Conservation (phyloP, 495 filamentous ascomycete genomes). For the Pseudotulostoma volvatum region DNA sequence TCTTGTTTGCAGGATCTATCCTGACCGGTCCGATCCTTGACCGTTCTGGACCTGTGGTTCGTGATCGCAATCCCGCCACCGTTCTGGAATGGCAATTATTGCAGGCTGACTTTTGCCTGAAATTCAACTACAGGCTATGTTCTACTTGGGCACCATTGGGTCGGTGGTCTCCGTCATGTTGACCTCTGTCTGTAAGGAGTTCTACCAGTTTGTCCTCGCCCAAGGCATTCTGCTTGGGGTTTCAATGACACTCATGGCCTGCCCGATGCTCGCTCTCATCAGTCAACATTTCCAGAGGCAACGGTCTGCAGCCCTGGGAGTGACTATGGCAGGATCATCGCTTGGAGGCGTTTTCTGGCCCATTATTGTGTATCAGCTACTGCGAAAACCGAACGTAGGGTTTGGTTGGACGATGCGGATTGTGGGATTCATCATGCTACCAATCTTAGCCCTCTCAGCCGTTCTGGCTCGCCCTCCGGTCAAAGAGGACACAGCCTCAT, state of each 20-base stretch:
- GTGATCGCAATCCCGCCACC: too few relatives aligned
- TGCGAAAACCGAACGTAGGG: constrained; percentile 19
- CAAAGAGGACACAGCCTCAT: constrained; percentile 19
- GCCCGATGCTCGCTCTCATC: constrained; percentile 35
- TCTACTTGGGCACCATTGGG: constrained; percentile 14
- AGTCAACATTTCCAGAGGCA: constrained; percentile 39
- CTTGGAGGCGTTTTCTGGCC: constrained; percentile 38
- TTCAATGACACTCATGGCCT: constrained; percentile 30
- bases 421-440: constrained; percentile 32
- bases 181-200: constrained; percentile 36
- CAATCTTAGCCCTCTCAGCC: constrained; percentile 38
- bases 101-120: neutral
- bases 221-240: constrained; percentile 42
- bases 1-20: constrained; percentile 20
- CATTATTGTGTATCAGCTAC: constrained; percentile 23
- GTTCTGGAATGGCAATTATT: too few relatives aligned
- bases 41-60: constrained; percentile 19
- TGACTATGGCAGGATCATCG: constrained; percentile 38
- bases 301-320: constrained; percentile 36
- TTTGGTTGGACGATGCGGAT: constrained; percentile 37
- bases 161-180: constrained; percentile 37
- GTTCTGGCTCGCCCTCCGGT: constrained; percentile 19
- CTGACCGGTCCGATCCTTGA: constrained; percentile 23
- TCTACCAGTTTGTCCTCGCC: constrained; percentile 46
- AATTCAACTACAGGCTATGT: constrained; percentile 10